Evolutionary conservation across 306 rosid genomes (phyloP).

Genomic region (Hippophae tibetana): DNA sequence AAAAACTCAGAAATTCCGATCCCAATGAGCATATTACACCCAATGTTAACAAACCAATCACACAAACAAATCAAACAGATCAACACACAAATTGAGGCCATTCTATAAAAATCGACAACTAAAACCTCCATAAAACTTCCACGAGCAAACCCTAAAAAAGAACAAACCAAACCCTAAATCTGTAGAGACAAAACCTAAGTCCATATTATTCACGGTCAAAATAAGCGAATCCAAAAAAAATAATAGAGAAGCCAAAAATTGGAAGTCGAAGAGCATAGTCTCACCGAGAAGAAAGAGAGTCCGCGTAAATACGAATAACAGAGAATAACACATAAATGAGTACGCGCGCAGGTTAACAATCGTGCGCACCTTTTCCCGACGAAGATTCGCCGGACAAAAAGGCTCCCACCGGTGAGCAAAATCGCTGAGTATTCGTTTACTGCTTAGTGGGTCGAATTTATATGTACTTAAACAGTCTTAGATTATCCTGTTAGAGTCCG

Average conservation of each 20-base stretch:
- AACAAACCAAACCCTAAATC: constrained; percentile 36
- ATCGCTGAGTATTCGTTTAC: background rate
- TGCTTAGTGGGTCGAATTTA: background rate
- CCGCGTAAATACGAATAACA: constrained; percentile 26
- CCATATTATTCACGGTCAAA: constrained; percentile 21
- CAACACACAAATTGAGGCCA: constrained; percentile 40
- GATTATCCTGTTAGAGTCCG: constrained; percentile 8
- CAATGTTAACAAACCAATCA: constrained; percentile 18
- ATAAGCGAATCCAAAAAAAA: constrained; percentile 31
- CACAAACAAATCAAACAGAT: constrained; percentile 42
- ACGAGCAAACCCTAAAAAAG: constrained; percentile 27
- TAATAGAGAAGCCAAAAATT: constrained; percentile 21
- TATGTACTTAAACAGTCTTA: background rate
- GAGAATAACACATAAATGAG: constrained; percentile 7
- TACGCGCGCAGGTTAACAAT: constrained; percentile 39
- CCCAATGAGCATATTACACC: constrained; percentile 13
- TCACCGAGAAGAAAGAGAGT: constrained; percentile 26
- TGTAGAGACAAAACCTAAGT: constrained; percentile 33
- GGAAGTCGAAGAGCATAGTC: constrained; percentile 15
- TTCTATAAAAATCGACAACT: constrained; percentile 26
- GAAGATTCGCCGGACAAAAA: constrained; percentile 32
- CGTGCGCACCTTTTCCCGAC: constrained; percentile 37
- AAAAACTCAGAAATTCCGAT: constrained; percentile 22
- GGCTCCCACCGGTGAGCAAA: constrained; percentile 29
- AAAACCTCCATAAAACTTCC: constrained; percentile 46